Percentiles rank a stretch among this genome's conserved stretches.
These are phyloP conservation scores for Phaffia australis DNA, from an alignment of 768 basidiomycete species.

Conservation along the genomic window DNA sequence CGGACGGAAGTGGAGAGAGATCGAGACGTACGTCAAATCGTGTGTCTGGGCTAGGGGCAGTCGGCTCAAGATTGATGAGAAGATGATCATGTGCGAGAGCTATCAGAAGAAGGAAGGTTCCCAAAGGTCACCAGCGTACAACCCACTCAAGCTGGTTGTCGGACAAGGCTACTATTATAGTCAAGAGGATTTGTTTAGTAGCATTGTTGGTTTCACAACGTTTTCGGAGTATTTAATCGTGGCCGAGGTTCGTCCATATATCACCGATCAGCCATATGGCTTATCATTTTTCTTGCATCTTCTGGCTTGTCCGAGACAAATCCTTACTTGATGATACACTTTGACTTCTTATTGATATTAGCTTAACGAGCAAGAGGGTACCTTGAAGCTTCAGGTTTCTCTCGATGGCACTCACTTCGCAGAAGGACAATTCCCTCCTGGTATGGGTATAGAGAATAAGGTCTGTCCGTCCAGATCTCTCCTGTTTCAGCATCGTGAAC, in stretches of 20 bases:
- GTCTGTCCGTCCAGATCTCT: background rate
- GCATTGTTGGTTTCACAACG: constrained; percentile 77
- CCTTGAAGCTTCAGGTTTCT: constrained; percentile 77
- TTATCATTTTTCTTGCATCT: background rate
- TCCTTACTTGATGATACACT: constrained; percentile 43
- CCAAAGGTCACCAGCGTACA: constrained; percentile 53
- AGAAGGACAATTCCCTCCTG: constrained; percentile 76
- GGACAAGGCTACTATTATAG: constrained; percentile 62
- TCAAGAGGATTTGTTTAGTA: constrained; percentile 67
- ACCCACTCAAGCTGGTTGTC: constrained; percentile 66
- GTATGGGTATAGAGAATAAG: constrained; percentile 78
- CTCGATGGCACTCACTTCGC: constrained; percentile 80
- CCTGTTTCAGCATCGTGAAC: too few species aligned
- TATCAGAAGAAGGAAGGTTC: constrained; percentile 69
- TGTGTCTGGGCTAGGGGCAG: constrained; percentile 86
- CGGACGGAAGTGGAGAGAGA: constrained; percentile 59
- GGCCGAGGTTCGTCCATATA: constrained; percentile 58
- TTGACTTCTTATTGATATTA: constrained; percentile 17
- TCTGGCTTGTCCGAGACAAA: constrained; percentile 10
- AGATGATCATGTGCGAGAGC: constrained; percentile 85
- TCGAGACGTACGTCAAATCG: constrained; percentile 78
- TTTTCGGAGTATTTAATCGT: constrained; percentile 95
- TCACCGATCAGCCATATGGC: background rate
- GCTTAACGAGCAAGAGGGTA: constrained; percentile 42
- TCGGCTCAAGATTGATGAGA: constrained; percentile 65